phyloP scores from a whole-genome alignment of 2,329 filamentous ascomycete genomes.

The Salinomyces thailandicus region DNA sequence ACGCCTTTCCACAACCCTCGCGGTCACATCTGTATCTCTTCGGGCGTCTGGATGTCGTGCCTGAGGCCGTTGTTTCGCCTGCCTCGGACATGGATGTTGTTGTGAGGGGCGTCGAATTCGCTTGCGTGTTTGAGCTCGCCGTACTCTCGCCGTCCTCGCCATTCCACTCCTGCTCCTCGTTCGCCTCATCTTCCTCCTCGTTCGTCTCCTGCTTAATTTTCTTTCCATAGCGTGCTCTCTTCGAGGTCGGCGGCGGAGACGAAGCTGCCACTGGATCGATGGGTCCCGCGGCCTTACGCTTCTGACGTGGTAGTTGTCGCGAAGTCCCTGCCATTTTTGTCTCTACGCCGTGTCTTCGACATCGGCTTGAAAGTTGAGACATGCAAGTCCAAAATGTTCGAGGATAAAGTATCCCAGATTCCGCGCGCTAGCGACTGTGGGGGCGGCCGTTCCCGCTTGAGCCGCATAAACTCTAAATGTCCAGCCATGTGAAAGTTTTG shows the following conservation, averaged over 20 bases:
- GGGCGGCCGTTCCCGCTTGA: neutral
- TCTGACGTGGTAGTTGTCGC: neutral
- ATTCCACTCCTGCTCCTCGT: neutral
- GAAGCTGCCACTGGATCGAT: neutral
- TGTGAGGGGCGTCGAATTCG: slow-evolving; percentile 9
- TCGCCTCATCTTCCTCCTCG: neutral
- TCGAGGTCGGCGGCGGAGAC: neutral
- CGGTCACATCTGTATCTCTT: slow-evolving; percentile 71
- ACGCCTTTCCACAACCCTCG: slow-evolving; percentile 66
- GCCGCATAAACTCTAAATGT: neutral
- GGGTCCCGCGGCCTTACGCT: neutral
- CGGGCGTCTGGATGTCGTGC: slow-evolving; percentile 39
- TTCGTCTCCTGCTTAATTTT: too few relatives aligned
- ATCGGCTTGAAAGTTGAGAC: neutral
- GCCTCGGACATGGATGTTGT: slow-evolving; percentile 5
- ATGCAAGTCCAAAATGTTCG: neutral
- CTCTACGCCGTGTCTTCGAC: neutral
- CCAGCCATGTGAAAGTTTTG: slow-evolving; percentile 5
- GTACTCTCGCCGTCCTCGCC: neutral
- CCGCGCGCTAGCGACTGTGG: neutral
- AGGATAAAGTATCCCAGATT: neutral
- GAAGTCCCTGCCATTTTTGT: neutral
- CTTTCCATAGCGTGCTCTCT: neutral
- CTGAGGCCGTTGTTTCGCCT: slow-evolving; percentile 1
- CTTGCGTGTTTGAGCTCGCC: neutral